Base-by-base conservation (phyloP, 2,329 filamentous ascomycete genomes). In the Fusarium incarnatum region DNA sequence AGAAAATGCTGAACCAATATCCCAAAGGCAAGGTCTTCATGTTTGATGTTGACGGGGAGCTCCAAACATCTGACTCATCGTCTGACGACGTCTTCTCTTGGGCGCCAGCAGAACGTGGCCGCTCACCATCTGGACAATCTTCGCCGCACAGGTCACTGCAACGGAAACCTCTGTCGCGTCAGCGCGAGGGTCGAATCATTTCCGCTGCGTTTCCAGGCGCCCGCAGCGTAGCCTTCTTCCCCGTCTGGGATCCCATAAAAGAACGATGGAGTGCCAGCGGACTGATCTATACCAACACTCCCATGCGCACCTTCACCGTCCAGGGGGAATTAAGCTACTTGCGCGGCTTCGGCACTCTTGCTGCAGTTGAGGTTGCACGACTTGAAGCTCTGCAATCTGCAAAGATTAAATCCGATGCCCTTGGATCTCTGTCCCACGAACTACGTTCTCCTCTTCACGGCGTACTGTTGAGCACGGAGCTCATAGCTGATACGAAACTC, bases 381-480 rank as follows among this genome's bases (percentile, higher is more conserved):
- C 32, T 60, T 8, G 34, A 59, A 5, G 46, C 27, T 5, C 2
- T 46, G 2, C 44, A 32, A 5, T 37, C 28, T 12, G 23, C n/a
- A 8, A 62, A 60, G 45, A 37, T 40, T 1, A 62, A 52, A 23
- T 59, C 55, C 2, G 59, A 59, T 6, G 45, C 57, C 13, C 25
- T 62, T 3, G 59, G 59, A 9, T 59, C 55, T 0, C 32, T 62
- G 3, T 62, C 59, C 0, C 55, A 62, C 12, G 59, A 62, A 15
- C 18, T 62, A 5, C 45, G 59, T 3, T 62, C 59, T 15, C 59
- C 59, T 2, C 59, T 62, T 8, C 55, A 62, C 3, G 59, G 59
- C 2, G 34, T 62, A 1, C 40, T 57, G 1, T 23, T 62, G 5
- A 42, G 59, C 4, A 47, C 57, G 3, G 55, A 62, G 6, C 28